A percentile compares a stretch with the other conserved stretches of the same genome.
phyloP scores from a whole-genome alignment of 2,329 filamentous ascomycete species.

The Aspergillus aculeatus region DNA sequence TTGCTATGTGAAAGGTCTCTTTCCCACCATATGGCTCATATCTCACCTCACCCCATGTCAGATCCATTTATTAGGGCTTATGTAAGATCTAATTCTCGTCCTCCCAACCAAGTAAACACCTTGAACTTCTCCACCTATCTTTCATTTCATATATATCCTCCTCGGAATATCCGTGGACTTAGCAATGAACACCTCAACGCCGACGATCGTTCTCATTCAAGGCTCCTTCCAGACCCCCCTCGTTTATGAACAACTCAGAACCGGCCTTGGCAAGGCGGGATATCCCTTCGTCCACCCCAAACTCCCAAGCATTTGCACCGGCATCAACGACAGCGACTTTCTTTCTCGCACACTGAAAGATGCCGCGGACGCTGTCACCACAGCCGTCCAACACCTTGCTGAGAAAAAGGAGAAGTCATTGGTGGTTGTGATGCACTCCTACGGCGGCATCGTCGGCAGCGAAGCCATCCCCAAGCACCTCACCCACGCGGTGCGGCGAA shows the following conservation, averaged over 20 bases:
- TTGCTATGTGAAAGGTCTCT: no score
- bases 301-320: background rate
- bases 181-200: background rate
- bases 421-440: conserved; percentile 4
- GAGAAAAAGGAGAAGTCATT: background rate
- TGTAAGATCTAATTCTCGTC: no score
- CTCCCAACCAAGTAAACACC: no score
- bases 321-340: background rate
- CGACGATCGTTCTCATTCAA: background rate
- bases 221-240: background rate
- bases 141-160: no score
- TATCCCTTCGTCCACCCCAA: background rate
- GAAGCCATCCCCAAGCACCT: conserved; percentile 4
- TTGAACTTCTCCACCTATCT: no score
- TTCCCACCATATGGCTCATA: no score
- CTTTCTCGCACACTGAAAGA: background rate
- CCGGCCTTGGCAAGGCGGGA: background rate
- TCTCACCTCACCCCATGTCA: no score
- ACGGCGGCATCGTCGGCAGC: conserved; percentile 6
- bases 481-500: background rate
- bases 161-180: no score
- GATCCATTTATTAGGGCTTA: no score
- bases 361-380: background rate
- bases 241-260: background rate
- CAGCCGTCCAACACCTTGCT: background rate